Conservation (phyloP, 495 filamentous ascomycete genomes). For the Aspergillus asperescens region DNA sequence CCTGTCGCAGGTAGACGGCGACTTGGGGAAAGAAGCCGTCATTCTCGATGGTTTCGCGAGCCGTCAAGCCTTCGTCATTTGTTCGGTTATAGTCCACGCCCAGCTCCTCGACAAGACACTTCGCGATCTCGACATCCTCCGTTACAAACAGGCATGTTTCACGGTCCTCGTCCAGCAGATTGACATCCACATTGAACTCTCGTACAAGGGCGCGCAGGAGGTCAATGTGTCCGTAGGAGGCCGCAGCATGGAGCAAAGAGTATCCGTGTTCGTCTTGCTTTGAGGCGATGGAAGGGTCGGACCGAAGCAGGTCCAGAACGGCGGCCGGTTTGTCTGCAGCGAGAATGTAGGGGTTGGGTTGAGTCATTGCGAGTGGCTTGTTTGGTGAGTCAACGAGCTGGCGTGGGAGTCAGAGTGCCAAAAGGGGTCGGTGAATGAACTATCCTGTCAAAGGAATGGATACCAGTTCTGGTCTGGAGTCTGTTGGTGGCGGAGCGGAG, state of each 20-base stretch:
- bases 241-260: constrained; percentile 85
- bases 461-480: background rate
- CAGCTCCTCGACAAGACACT: constrained; percentile 74
- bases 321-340: constrained; percentile 67
- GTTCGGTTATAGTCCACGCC: constrained; percentile 57
- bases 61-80: constrained; percentile 64
- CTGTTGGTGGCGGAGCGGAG: constrained; percentile 3
- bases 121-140: constrained; percentile 71
- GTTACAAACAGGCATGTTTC: constrained; percentile 87
- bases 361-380: constrained; percentile 36
- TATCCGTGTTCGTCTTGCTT: constrained; percentile 79
- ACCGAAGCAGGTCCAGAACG: constrained; percentile 60
- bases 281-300: constrained; percentile 61
- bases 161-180: constrained; percentile 79
- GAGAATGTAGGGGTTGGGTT: constrained; percentile 69
- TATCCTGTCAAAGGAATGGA: background rate
- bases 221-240: constrained; percentile 80
- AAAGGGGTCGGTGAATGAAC: background rate
- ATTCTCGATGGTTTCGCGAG: constrained; percentile 62
- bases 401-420: background rate
- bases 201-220: constrained; percentile 73
- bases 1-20: constrained; percentile 57
- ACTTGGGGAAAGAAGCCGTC: constrained; percentile 68
- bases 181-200: constrained; percentile 69
- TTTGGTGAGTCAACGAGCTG: constrained; percentile 13